phyloP scores from a whole-genome alignment of 1,139 yeast species.

The Suhomyces bolitotheri region DNA sequence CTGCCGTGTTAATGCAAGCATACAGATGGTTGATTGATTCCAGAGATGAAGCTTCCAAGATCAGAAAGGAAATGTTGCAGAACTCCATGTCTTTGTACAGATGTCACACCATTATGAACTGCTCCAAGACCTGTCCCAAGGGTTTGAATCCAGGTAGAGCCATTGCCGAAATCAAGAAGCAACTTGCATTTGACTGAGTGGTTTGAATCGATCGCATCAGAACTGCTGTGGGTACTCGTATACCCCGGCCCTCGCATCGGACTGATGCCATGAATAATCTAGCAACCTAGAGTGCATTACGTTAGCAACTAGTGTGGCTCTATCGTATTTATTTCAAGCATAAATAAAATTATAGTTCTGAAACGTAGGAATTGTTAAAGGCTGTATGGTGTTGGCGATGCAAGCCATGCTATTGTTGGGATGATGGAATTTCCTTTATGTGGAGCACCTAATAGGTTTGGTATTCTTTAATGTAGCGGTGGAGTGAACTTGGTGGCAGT shows the following conservation, averaged over 20 bases:
- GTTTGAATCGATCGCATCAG: too few species aligned
- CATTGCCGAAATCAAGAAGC: constrained; percentile 95
- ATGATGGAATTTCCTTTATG: too few species aligned
- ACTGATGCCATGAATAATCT: too few species aligned
- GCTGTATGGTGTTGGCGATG: too few species aligned
- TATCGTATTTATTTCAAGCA: constrained; percentile 11
- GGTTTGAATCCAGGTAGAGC: constrained; percentile 98
- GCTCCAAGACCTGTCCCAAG: constrained; percentile 97
- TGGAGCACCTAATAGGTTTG: too few species aligned
- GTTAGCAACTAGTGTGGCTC: constrained; percentile 2
- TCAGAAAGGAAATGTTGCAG: constrained; percentile 87
- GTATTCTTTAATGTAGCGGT: too few species aligned
- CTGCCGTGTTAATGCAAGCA: constrained; percentile 98
- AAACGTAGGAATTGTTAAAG: too few species aligned
- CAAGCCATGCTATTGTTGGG: too few species aligned
- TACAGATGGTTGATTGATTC: constrained; percentile 98
- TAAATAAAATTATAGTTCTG: background rate
- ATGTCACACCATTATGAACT: constrained; percentile 99
- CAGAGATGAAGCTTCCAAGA: constrained; percentile 83
- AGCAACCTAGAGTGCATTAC: constrained; percentile 5
- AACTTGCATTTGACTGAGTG: constrained; percentile 71
- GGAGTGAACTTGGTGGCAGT: too few species aligned
- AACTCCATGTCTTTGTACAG: constrained; percentile 97
- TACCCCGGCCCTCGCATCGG: too few species aligned
- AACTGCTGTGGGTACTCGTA: too few species aligned